Conservation (phyloP, 2,329 filamentous ascomycete genomes). For the Mollisia scopiformis region DNA sequence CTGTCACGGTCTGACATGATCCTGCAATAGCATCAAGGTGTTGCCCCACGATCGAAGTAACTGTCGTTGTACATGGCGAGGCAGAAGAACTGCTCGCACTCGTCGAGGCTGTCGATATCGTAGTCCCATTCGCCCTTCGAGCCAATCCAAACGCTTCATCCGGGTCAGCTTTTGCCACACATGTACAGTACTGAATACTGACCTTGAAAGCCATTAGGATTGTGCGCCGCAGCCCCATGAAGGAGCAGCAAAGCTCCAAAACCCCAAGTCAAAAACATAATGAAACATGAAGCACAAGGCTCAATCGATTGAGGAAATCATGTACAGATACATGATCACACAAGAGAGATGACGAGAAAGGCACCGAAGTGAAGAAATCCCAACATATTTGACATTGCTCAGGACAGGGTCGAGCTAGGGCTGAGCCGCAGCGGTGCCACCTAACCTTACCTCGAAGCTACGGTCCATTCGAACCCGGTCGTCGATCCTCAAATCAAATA, state of each 20-base stretch:
- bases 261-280: conserved; percentile 22
- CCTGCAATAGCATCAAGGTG: background rate
- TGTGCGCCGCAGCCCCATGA: conserved; percentile 8
- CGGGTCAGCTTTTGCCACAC: conserved; percentile 1
- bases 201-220: background rate
- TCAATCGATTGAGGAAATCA: conserved; percentile 13
- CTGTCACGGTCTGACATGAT: conserved; percentile 2
- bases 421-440: conserved; percentile 18
- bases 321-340: conserved; percentile 7
- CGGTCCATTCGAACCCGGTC: background rate
- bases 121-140: background rate
- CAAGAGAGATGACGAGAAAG: conserved; percentile 12
- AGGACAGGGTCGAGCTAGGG: conserved; percentile 7
- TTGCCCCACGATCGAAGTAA: conserved; percentile 9
- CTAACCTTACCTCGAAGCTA: background rate
- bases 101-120: background rate
- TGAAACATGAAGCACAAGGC: conserved; percentile 12
- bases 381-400: conserved; percentile 6
- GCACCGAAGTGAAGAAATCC: background rate
- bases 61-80: conserved; percentile 7
- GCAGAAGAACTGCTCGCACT: background rate
- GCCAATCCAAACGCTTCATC: background rate
- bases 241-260: conserved; percentile 25
- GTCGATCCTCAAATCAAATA: background rate
- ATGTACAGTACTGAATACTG: background rate